Evolutionary conservation across 345 rosid genomes (phyloP).

Genomic region (Euphorbia pulcherrima): DNA sequence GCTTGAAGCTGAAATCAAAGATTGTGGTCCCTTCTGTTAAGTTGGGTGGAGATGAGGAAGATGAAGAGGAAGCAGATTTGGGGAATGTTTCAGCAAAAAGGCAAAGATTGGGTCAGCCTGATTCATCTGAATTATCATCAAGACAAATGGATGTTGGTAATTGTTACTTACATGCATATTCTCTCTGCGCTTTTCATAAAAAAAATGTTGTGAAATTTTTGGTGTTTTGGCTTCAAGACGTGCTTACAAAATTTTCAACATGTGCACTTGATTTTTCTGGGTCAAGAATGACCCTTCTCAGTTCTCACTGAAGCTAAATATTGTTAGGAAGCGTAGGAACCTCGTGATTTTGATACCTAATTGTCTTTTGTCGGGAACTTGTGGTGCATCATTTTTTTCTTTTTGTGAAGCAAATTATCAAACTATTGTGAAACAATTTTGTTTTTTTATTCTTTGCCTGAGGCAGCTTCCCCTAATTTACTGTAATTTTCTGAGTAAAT

Average conservation of each 20-base stretch:
- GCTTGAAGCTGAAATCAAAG: conserved; percentile 95
- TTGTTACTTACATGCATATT: conserved; percentile 43
- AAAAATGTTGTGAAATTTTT: conserved; percentile 20
- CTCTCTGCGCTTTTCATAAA: conserved; percentile 6
- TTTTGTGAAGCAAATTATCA: neutral
- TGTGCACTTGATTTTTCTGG: neutral
- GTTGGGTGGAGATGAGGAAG: conserved; percentile 74
- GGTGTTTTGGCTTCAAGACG: neutral
- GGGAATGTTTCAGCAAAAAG: conserved; percentile 51
- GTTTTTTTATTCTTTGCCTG: neutral
- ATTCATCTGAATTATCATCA: conserved; percentile 41
- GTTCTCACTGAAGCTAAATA: neutral
- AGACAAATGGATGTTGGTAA: conserved; percentile 77
- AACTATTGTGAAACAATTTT: neutral
- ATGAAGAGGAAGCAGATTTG: conserved; percentile 61
- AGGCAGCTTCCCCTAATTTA: neutral
- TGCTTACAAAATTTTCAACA: neutral
- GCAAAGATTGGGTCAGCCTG: conserved; percentile 56
- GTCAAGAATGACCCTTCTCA: neutral
- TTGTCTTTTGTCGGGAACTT: neutral
- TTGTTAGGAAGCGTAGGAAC: neutral
- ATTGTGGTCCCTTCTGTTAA: conserved; percentile 74
- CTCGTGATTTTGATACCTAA: neutral
- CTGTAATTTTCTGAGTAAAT: neutral
- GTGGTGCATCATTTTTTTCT: neutral